Conservation (phyloP, 1,139 yeast species). For the Taphrina communis region DNA sequence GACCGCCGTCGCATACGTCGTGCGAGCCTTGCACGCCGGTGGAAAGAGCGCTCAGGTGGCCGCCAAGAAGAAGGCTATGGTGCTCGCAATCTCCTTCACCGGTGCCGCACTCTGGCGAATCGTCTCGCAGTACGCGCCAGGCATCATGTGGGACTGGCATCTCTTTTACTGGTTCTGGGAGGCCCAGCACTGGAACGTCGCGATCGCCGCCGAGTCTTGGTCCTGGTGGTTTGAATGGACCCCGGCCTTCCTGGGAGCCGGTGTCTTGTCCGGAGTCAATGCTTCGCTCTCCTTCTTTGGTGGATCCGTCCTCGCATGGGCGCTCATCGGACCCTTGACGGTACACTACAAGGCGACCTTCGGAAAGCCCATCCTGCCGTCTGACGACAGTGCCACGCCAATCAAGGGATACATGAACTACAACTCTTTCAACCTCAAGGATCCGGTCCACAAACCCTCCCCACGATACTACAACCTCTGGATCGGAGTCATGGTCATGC, state of each 20-base stretch:
- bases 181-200: conserved; percentile 17
- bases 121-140: conserved; percentile 39
- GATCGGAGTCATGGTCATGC: conserved; percentile 42
- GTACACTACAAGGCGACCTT: conserved; percentile 27
- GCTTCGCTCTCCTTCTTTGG: conserved; percentile 42
- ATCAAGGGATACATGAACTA: conserved; percentile 27
- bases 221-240: conserved; percentile 38
- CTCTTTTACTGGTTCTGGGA: conserved; percentile 41
- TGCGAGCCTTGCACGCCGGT: conserved; percentile 41
- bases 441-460: conserved; percentile 34
- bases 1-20: conserved; percentile 41
- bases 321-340: conserved; percentile 37
- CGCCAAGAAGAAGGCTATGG: conserved; percentile 34
- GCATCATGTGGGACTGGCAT: conserved; percentile 41
- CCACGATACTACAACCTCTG: conserved; percentile 43
- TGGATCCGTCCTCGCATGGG: conserved; percentile 43
- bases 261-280: conserved; percentile 41
- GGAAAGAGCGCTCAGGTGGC: conserved; percentile 36
- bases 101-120: conserved; percentile 35
- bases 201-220: conserved; percentile 38
- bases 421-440: conserved; percentile 35
- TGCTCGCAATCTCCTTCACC: conserved; percentile 33
- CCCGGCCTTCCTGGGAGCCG: conserved; percentile 43
- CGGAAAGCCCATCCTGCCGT: conserved; percentile 18
- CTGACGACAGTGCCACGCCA: conserved; percentile 11